Base-by-base conservation (phyloP, 2,329 filamentous ascomycete species). In the Orbilia blumenaviensis region DNA sequence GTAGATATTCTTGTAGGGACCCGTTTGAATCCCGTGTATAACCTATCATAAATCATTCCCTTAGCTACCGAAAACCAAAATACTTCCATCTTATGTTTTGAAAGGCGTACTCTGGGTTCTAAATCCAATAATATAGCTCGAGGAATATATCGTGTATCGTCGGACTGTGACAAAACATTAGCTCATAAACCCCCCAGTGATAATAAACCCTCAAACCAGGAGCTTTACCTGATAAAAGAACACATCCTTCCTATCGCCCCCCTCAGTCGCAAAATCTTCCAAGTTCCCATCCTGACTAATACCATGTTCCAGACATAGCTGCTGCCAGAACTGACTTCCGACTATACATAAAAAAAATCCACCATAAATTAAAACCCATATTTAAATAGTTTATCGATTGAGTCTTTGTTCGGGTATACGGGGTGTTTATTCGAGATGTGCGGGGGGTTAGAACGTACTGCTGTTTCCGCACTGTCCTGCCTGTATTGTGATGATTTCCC, bases 381-480 rank as follows among this genome's bases (percentile, higher is more conserved):
- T n/a, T n/a, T n/a, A n/a, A n/a, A n/a, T n/a, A n/a, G n/a, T n/a
- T n/a, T n/a, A n/a, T n/a, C n/a, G n/a, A n/a, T n/a, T n/a, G n/a
- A n/a, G n/a, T n/a, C n/a, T n/a, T n/a, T n/a, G n/a, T n/a, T n/a
- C n/a, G n/a, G n/a, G n/a, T n/a, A n/a, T n/a, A n/a, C n/a, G n/a
- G n/a, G n/a, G n/a, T n/a, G n/a, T n/a, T n/a, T n/a, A n/a, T n/a
- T n/a, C n/a, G n/a, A n/a, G n/a, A n/a, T n/a, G n/a, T n/a, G n/a
- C n/a, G n/a, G n/a, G n/a, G n/a, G n/a, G 74, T 79, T 71, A 78
- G 80, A 78, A 91, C 92, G 87, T 83, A 97, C 94, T 94, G 89
- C 94, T 97, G 86, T 98, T 98, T 88, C 94, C 95, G 88, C 95
- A 98, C 85, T 98, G 95, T 88, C 95, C 95, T 79, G 96, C 94